Evolutionary conservation across 2,329 filamentous ascomycete species (phyloP).

Genomic region (Sporothrix variecibatus): DNA sequence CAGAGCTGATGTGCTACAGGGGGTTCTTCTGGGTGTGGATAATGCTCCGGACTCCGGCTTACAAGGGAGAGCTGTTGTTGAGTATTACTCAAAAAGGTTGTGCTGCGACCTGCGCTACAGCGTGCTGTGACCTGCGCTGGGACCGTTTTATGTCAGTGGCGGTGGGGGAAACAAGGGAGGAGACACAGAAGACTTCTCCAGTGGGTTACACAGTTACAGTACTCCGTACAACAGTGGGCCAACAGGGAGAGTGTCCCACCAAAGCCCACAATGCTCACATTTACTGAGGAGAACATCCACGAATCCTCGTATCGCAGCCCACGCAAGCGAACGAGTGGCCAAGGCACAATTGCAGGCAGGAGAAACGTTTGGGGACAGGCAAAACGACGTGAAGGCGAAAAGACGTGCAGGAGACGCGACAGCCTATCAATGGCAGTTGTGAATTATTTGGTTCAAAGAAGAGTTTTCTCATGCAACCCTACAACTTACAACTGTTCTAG

Average conservation of each 20-base stretch:
- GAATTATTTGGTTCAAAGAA: background rate
- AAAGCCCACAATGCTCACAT: slow-evolving; percentile 12
- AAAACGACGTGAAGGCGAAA: background rate
- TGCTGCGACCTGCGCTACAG: slow-evolving; percentile 23
- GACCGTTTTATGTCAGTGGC: background rate
- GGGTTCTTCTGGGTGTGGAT: background rate
- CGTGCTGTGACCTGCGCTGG: slow-evolving; percentile 21
- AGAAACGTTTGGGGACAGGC: background rate
- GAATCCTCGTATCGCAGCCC: background rate
- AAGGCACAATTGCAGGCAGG: background rate
- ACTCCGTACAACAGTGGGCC: background rate
- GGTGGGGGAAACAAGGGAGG: background rate
- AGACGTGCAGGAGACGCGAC: background rate
- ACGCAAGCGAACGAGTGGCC: slow-evolving; percentile 12
- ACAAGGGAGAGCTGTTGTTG: background rate
- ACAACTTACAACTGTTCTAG: background rate
- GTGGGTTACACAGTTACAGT: slow-evolving; percentile 1
- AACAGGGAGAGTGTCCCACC: background rate
- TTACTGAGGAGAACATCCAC: slow-evolving; percentile 3
- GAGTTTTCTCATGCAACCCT: slow-evolving; percentile 7
- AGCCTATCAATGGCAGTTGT: background rate
- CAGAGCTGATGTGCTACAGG: slow-evolving; percentile 7
- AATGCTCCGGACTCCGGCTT: background rate
- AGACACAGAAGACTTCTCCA: background rate
- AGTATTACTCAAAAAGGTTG: background rate